These are phyloP conservation scores for Aspergillus udagawae DNA, from an alignment of 2,329 filamentous ascomycete species.

Conservation along the genomic window DNA sequence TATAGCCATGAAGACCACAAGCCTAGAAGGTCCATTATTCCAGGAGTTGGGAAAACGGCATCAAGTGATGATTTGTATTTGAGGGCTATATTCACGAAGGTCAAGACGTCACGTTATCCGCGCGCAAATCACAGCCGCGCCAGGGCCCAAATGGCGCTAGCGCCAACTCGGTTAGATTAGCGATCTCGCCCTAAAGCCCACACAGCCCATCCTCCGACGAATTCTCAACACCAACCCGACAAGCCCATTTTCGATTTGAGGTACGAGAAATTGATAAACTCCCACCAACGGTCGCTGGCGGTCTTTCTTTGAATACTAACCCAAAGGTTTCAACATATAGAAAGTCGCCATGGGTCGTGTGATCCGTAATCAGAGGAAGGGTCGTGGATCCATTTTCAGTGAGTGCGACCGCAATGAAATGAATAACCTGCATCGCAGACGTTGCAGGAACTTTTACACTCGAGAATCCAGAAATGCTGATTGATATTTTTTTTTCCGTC, in stretches of 20 bases:
- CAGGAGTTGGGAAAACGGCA: neutral
- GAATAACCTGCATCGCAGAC: slow-evolving; percentile 5
- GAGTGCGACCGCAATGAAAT: slow-evolving; percentile 45
- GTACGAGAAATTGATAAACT: slow-evolving; percentile 33
- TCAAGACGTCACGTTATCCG: slow-evolving; percentile 2
- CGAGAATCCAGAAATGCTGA: slow-evolving; percentile 29
- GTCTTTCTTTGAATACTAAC: slow-evolving; percentile 33
- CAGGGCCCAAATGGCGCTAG: slow-evolving; percentile 24
- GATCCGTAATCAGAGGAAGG: slow-evolving; percentile 74
- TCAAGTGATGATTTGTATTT: neutral
- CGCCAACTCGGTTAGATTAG: slow-evolving; percentile 41
- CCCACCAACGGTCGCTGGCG: slow-evolving; percentile 27
- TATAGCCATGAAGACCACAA: neutral
- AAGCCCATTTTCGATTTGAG: slow-evolving; percentile 43
- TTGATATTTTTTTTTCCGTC: slow-evolving; percentile 22
- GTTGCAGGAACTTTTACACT: slow-evolving; percentile 6
- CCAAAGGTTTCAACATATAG: slow-evolving; percentile 28
- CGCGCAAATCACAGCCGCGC: slow-evolving; percentile 8
- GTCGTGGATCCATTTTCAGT: slow-evolving; percentile 75
- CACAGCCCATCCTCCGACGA: slow-evolving; percentile 38
- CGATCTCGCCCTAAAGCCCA: slow-evolving; percentile 45
- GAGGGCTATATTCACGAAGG: neutral
- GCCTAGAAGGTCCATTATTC: neutral
- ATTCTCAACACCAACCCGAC: slow-evolving; percentile 41
- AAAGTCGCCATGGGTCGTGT: slow-evolving; percentile 61